Percentiles rank a stretch among this genome's conserved stretches.
phyloP scores from a whole-genome alignment of 2,329 filamentous ascomycete genomes.

The Clarireedia homoeocarpa region DNA sequence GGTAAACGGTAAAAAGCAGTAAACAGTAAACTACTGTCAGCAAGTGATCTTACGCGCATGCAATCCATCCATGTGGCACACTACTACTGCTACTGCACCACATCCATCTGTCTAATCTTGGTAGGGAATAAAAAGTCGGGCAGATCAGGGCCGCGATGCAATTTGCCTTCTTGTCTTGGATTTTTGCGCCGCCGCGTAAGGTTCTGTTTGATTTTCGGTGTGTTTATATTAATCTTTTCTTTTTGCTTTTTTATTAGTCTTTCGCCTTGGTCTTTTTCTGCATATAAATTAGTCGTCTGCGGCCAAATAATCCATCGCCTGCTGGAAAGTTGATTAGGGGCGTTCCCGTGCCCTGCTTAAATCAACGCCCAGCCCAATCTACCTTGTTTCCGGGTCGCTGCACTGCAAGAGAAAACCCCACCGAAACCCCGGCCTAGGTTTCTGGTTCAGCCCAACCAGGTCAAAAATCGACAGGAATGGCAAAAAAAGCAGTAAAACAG shows the following conservation, averaged over 20 bases:
- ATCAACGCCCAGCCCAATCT: neutral
- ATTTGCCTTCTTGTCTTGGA: neutral
- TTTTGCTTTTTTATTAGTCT: neutral
- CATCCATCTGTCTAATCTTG: neutral
- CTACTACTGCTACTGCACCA: constrained; percentile 2
- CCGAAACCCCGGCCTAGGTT: constrained; percentile 2
- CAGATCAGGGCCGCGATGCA: constrained; percentile 7
- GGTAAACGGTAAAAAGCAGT: neutral
- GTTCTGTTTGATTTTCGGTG: too few relatives aligned
- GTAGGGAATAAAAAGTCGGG: neutral
- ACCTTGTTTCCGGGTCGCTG: neutral
- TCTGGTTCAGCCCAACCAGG: constrained; percentile 8
- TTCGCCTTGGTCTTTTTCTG: neutral
- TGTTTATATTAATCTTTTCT: neutral
- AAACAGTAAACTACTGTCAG: neutral
- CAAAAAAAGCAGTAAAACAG: neutral
- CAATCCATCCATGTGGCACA: constrained; percentile 5
- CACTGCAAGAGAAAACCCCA: constrained; percentile 5
- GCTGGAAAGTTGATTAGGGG: neutral
- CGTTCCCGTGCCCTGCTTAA: neutral
- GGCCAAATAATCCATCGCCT: neutral
- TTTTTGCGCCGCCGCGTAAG: neutral
- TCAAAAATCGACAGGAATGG: neutral
- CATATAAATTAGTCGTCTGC: neutral
- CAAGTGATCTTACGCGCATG: constrained; percentile 11